Evolutionary conservation across 2,329 filamentous ascomycete species (phyloP).

Genomic region (Zasmidium citrigriseum): DNA sequence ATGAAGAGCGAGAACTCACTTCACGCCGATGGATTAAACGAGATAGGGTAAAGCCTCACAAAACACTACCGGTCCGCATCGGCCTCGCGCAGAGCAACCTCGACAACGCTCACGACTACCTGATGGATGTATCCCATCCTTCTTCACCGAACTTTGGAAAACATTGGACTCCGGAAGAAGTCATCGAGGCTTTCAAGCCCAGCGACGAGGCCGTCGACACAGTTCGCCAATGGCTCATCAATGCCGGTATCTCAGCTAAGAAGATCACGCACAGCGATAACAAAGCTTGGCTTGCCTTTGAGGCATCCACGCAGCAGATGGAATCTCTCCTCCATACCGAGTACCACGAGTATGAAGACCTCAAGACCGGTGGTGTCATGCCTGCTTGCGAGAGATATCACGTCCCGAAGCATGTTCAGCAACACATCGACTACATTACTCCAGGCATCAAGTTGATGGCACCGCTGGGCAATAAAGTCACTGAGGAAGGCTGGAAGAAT

Average conservation of each 20-base stretch:
- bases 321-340: constrained; percentile 41
- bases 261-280: constrained; percentile 34
- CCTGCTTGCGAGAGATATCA: constrained; percentile 42
- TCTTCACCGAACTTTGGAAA: constrained; percentile 44
- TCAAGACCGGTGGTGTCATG: constrained; percentile 32
- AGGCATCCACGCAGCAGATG: constrained; percentile 38
- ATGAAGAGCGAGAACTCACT: constrained; percentile 30
- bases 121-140: constrained; percentile 39
- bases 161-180: constrained; percentile 40
- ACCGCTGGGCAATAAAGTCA: not conserved
- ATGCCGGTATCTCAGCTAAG: not conserved
- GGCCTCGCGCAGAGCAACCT: constrained; percentile 28
- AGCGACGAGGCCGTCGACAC: constrained; percentile 3
- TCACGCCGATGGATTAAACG: constrained; percentile 35
- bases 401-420: constrained; percentile 23
- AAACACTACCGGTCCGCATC: constrained; percentile 25
- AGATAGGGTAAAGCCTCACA: constrained; percentile 24
- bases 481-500: not conserved
- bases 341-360: constrained; percentile 42
- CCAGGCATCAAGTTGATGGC: constrained; percentile 26
- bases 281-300: constrained; percentile 42
- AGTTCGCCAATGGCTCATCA: constrained; percentile 1
- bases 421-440: constrained; percentile 29
- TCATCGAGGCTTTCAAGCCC: constrained; percentile 31
- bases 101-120: constrained; percentile 23